These are phyloP conservation scores for Leccinum huronense DNA, from an alignment of 1,284 basidiomycete genomes.

Conservation along the genomic window DNA sequence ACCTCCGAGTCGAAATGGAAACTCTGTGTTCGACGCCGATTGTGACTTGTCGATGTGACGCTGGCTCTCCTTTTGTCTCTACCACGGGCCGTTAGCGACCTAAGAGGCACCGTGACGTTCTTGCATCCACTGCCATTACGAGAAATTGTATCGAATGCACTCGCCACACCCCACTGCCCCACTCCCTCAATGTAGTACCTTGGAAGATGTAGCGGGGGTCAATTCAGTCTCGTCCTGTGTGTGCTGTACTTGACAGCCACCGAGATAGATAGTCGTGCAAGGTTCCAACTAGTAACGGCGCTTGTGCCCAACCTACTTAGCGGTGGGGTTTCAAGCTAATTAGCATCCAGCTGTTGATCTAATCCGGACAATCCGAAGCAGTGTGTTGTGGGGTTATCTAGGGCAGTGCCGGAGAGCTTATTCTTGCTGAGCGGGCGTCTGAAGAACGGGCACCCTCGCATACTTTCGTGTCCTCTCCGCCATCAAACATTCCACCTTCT, in stretches of 20 bases:
- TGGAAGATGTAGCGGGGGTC: background rate
- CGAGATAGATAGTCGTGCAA: background rate
- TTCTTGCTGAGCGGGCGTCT: no score
- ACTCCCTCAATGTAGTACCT: background rate
- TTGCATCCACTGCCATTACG: background rate
- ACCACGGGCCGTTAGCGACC: background rate
- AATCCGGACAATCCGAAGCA: no score
- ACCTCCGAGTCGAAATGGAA: conserved; percentile 1
- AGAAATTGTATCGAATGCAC: background rate
- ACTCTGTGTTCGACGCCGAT: background rate
- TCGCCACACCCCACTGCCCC: background rate
- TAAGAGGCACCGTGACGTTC: no score
- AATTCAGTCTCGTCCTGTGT: background rate
- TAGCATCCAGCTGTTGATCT: no score
- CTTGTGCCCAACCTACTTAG: no score
- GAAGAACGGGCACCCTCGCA: conserved; percentile 65
- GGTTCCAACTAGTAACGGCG: no score
- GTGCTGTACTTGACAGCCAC: background rate
- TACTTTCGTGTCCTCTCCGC: conserved; percentile 91
- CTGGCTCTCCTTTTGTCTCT: background rate
- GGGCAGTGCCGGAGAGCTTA: no score
- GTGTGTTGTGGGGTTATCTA: no score
- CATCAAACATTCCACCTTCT: conserved; percentile 74
- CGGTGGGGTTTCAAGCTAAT: no score
- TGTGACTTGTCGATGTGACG: background rate